Evolutionary conservation across 179 eudicot species (phyloP).

Genomic region (Patellifolia procumbens): DNA sequence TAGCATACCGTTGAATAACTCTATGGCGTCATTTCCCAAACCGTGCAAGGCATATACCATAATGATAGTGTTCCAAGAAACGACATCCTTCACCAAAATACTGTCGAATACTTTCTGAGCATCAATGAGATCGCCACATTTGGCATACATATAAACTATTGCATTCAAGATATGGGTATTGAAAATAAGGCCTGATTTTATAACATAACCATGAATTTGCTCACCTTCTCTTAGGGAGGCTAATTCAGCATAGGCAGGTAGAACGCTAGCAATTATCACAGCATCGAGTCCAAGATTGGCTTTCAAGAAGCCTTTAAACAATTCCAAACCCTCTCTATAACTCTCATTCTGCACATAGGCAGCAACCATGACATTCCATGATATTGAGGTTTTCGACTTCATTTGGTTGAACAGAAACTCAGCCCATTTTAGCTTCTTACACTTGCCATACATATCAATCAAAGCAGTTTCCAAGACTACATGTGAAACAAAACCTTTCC

Average conservation of each 20-base stretch:
- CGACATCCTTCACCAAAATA: conserved; percentile 48
- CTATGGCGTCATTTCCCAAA: conserved; percentile 41
- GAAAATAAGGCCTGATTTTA: conserved; percentile 30
- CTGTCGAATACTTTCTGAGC: conserved; percentile 49
- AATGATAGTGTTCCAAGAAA: conserved; percentile 78
- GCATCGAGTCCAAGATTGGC: conserved; percentile 51
- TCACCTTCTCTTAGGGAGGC: conserved; percentile 54
- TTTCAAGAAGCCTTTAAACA: conserved; percentile 39
- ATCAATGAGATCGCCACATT: conserved; percentile 61
- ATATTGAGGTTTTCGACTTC: conserved; percentile 45
- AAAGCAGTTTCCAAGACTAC: conserved; percentile 59
- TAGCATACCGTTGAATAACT: conserved; percentile 56
- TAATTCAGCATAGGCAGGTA: conserved; percentile 65
- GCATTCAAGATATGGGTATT: conserved; percentile 51
- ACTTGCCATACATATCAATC: conserved; percentile 70
- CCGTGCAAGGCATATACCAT: conserved; percentile 80
- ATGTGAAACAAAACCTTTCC: conserved; percentile 51
- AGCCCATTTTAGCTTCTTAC: conserved; percentile 40
- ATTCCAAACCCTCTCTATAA: conserved; percentile 44
- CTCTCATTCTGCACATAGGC: conserved; percentile 56
- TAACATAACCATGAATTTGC: conserved; percentile 60
- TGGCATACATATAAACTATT: conserved; percentile 59
- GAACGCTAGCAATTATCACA: conserved; percentile 48
- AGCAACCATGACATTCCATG: conserved; percentile 69
- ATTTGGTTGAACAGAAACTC: conserved; percentile 41